Conservation (phyloP, 225 moss, liverwort and hornwort genomes). For the Physcomitrium patens region DNA sequence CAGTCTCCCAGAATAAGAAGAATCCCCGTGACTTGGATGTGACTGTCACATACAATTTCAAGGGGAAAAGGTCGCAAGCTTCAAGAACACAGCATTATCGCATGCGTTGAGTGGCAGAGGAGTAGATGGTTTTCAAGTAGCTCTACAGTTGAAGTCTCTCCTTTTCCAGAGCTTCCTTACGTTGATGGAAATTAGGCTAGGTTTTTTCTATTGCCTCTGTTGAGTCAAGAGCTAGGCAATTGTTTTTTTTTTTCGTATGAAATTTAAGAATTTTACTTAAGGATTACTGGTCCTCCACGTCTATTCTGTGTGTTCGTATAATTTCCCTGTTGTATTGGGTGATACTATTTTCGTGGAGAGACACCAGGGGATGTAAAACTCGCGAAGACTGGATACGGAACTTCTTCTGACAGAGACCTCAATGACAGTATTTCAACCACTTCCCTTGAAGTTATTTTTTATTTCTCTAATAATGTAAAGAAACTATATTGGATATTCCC, state of each 20-base stretch:
- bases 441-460: too few species aligned
- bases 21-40: conserved; percentile 98
- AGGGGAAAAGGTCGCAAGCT: conserved; percentile 77
- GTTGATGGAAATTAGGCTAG: not conserved
- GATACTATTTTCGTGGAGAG: too few species aligned
- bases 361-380: too few species aligned
- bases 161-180: not conserved
- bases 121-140: conserved; percentile 9
- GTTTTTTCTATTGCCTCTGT: conserved; percentile 15
- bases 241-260: conserved; percentile 21
- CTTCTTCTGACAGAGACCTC: too few species aligned
- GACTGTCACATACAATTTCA: conserved; percentile 71
- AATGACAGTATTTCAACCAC: too few species aligned
- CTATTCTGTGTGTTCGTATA: too few species aligned
- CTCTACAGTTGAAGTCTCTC: conserved; percentile 3
- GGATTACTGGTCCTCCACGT: not conserved
- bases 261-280: not conserved
- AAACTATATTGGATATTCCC: too few species aligned
- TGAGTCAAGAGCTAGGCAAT: conserved; percentile 24
- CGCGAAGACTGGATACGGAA: too few species aligned
- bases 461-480: too few species aligned
- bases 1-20: conserved; percentile 85
- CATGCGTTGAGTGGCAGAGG: conserved; percentile 65
- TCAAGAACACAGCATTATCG: conserved; percentile 88
- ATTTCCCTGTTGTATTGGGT: too few species aligned